Percentiles rank a stretch among this genome's conserved stretches.
These are phyloP conservation scores for Handroanthus guayacan DNA, from an alignment of 257 asterid species.

Conservation along the genomic window DNA sequence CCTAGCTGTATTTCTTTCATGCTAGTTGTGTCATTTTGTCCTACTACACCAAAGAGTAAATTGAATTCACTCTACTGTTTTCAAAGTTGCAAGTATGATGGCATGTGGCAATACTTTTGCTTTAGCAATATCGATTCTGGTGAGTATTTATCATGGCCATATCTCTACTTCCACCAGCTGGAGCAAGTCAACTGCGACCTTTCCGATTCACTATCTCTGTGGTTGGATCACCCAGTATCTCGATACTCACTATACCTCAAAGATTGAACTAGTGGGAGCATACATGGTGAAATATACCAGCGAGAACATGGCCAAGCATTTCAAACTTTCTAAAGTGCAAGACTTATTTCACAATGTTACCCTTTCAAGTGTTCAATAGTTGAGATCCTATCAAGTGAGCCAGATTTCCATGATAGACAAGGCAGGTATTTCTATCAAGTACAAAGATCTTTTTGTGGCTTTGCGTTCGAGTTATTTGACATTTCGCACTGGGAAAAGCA, in stretches of 20 bases:
- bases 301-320: neutral
- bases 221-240: neutral
- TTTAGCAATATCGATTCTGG: neutral
- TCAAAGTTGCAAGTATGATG: neutral
- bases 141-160: neutral
- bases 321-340: neutral
- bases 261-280: neutral
- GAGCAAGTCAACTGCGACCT: neutral
- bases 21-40: neutral
- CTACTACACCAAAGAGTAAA: neutral
- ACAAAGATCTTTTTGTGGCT: neutral
- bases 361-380: neutral
- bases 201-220: neutral
- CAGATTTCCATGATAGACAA: neutral
- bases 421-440: neutral
- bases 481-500: neutral
- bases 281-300: neutral
- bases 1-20: neutral
- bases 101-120: neutral
- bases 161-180: neutral
- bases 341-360: neutral
- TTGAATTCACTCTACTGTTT: no score
- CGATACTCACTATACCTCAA: neutral
- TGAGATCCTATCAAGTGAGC: neutral
- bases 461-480: neutral